A percentile compares a stretch with the other conserved stretches of the same genome.
Conservation (phyloP, 768 basidiomycete species). For the Rhizopogon salebrosus region DNA sequence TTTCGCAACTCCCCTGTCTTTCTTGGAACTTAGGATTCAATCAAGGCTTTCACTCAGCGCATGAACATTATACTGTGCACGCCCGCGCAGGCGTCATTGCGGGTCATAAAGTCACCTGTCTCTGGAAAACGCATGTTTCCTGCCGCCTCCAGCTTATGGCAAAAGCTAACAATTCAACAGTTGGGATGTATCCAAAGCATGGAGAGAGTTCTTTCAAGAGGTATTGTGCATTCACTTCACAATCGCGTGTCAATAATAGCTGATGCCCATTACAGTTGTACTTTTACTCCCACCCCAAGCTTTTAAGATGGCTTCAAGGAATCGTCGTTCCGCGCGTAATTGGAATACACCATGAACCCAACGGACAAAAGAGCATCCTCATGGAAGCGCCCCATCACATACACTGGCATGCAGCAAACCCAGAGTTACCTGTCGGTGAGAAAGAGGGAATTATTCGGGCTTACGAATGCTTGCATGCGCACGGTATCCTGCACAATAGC, state of each 20-base stretch:
- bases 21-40: not conserved
- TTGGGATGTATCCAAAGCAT: conserved; percentile 1
- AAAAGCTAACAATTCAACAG: not conserved
- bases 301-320: conserved; percentile 20
- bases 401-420: conserved; percentile 14
- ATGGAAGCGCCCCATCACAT: conserved; percentile 16
- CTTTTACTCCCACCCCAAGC: conserved; percentile 10
- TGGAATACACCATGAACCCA: conserved; percentile 4
- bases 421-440: not conserved
- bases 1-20: not conserved
- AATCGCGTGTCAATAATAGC: not conserved
- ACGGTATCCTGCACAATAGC: conserved; percentile 17
- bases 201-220: conserved; percentile 6
- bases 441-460: conserved; percentile 15
- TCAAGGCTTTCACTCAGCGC: not conserved
- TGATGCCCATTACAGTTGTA: conserved; percentile 7
- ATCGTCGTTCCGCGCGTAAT: conserved; percentile 11
- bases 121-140: conserved; percentile 10
- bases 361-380: conserved; percentile 8
- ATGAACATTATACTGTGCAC: not conserved
- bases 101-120: conserved; percentile 7
- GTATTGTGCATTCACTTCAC: not conserved
- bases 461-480: conserved; percentile 14
- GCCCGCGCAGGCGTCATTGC: conserved; percentile 3
- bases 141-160: not conserved